Conservation (phyloP, 2,329 filamentous ascomycete species). For the Pseudogymnoascus sp. region DNA sequence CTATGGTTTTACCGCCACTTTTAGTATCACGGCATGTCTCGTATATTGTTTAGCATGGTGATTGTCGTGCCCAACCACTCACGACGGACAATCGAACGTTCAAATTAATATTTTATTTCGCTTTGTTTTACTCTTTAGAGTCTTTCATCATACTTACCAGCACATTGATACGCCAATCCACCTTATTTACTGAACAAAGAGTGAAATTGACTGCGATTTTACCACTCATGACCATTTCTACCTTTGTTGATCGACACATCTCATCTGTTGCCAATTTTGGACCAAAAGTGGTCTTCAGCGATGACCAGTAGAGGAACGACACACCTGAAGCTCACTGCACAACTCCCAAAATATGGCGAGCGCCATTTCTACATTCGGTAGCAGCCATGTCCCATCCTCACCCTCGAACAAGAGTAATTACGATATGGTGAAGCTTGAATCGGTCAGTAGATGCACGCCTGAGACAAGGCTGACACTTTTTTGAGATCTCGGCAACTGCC, state of each 20-base stretch:
- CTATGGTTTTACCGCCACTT: not conserved
- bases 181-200: not conserved
- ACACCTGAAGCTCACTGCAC: not conserved
- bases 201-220: not conserved
- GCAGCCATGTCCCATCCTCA: not conserved
- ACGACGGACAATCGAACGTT: not conserved
- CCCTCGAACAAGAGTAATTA: not conserved
- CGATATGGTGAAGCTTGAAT: not conserved
- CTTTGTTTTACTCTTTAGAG: not conserved
- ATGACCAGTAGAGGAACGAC: not conserved
- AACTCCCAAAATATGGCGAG: not conserved
- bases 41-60: not conserved
- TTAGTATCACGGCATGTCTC: not conserved
- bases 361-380: not conserved
- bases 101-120: not conserved
- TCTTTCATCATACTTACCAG: not conserved
- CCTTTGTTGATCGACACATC: not conserved
- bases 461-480: conserved; percentile 6
- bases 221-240: not conserved
- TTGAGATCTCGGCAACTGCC: conserved; percentile 6
- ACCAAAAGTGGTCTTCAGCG: not conserved
- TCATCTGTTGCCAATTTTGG: not conserved
- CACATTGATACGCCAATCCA: not conserved
- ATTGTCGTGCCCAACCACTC: not conserved
- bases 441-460: not conserved